phyloP scores from a whole-genome alignment of 768 basidiomycete genomes.

The Omphalotus guepiniiformis region DNA sequence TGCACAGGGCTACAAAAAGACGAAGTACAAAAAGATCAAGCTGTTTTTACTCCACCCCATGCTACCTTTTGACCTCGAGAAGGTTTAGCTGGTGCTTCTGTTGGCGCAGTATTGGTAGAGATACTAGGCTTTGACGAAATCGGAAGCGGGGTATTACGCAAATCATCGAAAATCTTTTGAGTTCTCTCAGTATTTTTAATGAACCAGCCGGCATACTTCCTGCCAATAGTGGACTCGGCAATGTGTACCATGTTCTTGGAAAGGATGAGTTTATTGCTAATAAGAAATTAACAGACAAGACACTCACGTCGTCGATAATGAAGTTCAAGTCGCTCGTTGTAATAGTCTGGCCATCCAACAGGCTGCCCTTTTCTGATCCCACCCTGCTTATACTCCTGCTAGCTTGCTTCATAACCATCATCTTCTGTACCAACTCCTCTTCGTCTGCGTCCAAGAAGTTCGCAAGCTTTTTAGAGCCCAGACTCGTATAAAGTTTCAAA shows the following conservation, averaged over 20 bases:
- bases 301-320: constrained; percentile 83
- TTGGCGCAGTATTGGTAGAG: too few relatives aligned
- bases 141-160: constrained; percentile 54
- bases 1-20: too few relatives aligned
- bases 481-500: constrained; percentile 91
- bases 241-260: constrained; percentile 93
- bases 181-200: constrained; percentile 94
- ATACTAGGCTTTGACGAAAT: too few relatives aligned
- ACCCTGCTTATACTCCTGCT: constrained; percentile 74
- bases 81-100: too few relatives aligned
- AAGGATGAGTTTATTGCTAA: neutral
- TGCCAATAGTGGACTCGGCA: constrained; percentile 88
- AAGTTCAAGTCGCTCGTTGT: constrained; percentile 95
- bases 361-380: constrained; percentile 38
- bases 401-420: constrained; percentile 94
- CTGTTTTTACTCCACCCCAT: too few relatives aligned
- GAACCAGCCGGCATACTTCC: constrained; percentile 96
- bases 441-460: constrained; percentile 86
- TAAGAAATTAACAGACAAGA: neutral
- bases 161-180: constrained; percentile 78
- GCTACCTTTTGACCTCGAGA: too few relatives aligned
- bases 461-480: constrained; percentile 88
- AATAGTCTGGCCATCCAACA: constrained; percentile 84
- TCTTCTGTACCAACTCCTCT: constrained; percentile 91
- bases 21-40: too few relatives aligned